Evolutionary conservation across 768 basidiomycete species (phyloP).

Genomic region (Trametes meyenii): DNA sequence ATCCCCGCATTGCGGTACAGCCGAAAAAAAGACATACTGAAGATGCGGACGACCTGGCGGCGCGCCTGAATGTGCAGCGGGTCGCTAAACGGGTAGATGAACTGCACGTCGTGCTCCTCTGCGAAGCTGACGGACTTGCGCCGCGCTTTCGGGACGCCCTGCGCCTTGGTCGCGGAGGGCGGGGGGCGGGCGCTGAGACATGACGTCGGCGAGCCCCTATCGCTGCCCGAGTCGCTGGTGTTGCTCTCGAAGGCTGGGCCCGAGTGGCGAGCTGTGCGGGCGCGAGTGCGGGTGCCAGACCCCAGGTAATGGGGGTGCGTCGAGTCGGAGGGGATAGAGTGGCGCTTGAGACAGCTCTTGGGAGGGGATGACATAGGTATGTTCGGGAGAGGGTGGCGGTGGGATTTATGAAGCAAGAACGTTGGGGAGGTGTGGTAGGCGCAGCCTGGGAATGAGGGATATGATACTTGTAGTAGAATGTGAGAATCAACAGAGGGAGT

Average conservation of each 20-base stretch:
- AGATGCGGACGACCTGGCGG: constrained; percentile 15
- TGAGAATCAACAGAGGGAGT: neutral
- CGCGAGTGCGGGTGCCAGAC: neutral
- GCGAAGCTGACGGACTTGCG: constrained; percentile 21
- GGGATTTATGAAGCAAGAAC: too few relatives aligned
- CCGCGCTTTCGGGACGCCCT: neutral
- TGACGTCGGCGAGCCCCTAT: neutral
- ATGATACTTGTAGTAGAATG: too few relatives aligned
- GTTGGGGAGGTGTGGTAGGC: neutral
- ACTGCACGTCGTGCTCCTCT: constrained; percentile 19
- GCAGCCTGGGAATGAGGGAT: neutral
- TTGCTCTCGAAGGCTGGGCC: neutral
- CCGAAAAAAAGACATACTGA: constrained; percentile 10
- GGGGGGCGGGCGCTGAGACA: neutral
- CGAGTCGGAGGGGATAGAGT: constrained; percentile 3
- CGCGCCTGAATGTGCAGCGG: constrained; percentile 12
- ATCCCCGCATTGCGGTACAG: neutral
- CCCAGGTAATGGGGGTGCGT: constrained; percentile 4
- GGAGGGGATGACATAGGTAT: constrained; percentile 11
- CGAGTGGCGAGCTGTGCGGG: neutral
- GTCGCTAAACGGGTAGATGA: constrained; percentile 8
- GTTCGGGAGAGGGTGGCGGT: neutral
- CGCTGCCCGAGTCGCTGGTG: neutral
- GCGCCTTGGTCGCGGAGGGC: neutral
- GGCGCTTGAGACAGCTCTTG: constrained; percentile 22